Evolutionary conservation across 495 filamentous ascomycete species (phyloP), one percentile per base, ranked within the genome.

Genomic region (Cercophora scortea): DNA sequence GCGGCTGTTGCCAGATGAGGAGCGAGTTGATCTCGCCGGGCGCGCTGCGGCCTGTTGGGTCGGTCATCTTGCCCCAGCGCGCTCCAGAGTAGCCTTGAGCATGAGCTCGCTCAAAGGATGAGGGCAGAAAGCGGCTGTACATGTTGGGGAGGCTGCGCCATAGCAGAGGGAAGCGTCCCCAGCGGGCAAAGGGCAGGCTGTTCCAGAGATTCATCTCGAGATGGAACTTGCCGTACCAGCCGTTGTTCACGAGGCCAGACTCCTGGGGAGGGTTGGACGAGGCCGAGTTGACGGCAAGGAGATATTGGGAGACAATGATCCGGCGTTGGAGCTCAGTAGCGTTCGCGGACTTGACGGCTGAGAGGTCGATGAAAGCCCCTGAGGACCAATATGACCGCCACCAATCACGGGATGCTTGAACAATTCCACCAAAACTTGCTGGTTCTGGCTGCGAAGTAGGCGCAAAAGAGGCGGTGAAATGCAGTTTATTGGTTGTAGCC

Each of bases 51-150:
- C 79, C 79, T 4, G 72, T 71, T 0, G 79, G 73, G 57, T 81
- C 79, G 7, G 71, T 79, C 78, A 81, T 81, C 61, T 83, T 83
- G 8, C 79, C 77, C 72, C 76, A 75, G 48, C 77, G 70, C 8
- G 78, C 75, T 4, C 79, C 79, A 2, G 55, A 51, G 55, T 81
- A 83, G 11, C 79, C 77, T 52, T 79, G 77, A 0, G 53, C 43
- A 8, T 49, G 36, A 1, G 79, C 79, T 38, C 79, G 70, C 7
- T 70, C 65, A 9, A 70, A 51, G 3, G 72, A 73, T 0, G 72
- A 72, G 6, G 63, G 60, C 0, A 83, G 65, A 53, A 78, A 78
- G 9, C 68, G 68, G 9, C 61, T 45, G 64, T 81, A 83, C 7
- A 70, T 67, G 41, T 62, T 61, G 3, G 75, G 75, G 11, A 76